Evolutionary conservation across 805 yeast genomes (phyloP), one percentile per base, ranked within the genome.

Genomic region (Candida jianshihensis): DNA sequence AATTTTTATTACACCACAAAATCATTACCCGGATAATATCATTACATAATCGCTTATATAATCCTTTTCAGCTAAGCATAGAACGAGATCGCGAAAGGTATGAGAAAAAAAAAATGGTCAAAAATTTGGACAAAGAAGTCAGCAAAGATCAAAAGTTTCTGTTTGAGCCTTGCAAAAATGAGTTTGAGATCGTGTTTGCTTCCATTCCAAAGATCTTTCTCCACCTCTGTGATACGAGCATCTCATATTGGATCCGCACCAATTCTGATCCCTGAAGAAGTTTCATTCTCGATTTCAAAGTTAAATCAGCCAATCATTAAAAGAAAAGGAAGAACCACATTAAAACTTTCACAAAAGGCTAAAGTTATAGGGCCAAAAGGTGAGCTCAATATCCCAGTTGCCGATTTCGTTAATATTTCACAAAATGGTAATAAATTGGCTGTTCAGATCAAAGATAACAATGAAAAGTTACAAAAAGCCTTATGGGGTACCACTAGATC

Each of bases 401-500:
- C 97, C 1, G 78, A 77, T 39, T 89, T 89, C 50, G 69, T 88
- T 30, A 54, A 63, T 4, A 39, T 83, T 4, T 47, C 54, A 3
- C 43, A 52, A n/a, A 60, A 60, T 5, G 57, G 60, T 10, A 64
- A 64, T 27, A 63, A 64, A 33, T 56, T 83, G 26, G 45, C 55
- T 5, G 78, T 90, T 4, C 39, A 63, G 1, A 85, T 89, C n/a
- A 61, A 64, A 27, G 71, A 80, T 48, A 67, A 77, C 4, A 51
- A 56, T 2, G 63, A 72, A 48, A 79, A 75, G 53, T 65, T 74
- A 36, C 98, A 92, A 64, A 75, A 81, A 46, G 67, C 94, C 15
- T 76, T 92, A 74, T 92, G 97, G 97, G 99, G 98, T 14, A 92
- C 97, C 6, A 71, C 81, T 35, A 75, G 98, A 56, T 71, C 94